These are phyloP conservation scores for Myochromella boudieri DNA, from an alignment of 768 basidiomycete species.

Conservation along the genomic window DNA sequence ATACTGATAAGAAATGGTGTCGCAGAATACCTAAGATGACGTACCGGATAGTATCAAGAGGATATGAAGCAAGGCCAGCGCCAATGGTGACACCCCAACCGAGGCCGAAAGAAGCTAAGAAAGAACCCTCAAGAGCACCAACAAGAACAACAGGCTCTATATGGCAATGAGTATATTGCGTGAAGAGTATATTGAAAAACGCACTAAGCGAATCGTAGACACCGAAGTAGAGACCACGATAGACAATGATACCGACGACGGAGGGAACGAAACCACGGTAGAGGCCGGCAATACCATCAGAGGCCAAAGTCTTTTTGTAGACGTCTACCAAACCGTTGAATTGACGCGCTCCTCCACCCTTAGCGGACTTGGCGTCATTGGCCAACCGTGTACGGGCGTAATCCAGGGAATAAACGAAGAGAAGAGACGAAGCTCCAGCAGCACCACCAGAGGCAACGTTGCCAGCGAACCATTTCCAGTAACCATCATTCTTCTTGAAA, in stretches of 20 bases:
- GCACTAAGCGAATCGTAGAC: constrained; percentile 90
- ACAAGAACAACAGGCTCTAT: constrained; percentile 96
- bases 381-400: constrained; percentile 99
- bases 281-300: constrained; percentile 97
- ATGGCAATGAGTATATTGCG: constrained; percentile 22
- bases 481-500: constrained; percentile 97
- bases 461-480: constrained; percentile 98
- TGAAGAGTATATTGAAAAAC: constrained; percentile 29
- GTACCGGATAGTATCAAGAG: constrained; percentile 87
- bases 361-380: constrained; percentile 95
- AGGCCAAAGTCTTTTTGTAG: constrained; percentile 95
- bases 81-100: constrained; percentile 99
- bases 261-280: constrained; percentile 99
- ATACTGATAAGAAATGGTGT: constrained; percentile 21
- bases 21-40: constrained; percentile 17
- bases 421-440: constrained; percentile 96
- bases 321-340: constrained; percentile 99
- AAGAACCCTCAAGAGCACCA: constrained; percentile 92
- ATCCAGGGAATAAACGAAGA: constrained; percentile 99
- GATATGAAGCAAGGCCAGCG: constrained; percentile 98
- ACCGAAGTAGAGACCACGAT: constrained; percentile 99
- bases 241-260: constrained; percentile 98
- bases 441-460: constrained; percentile 99
- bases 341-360: constrained; percentile 88
- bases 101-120: constrained; percentile 95